Evolutionary conservation across 2,329 filamentous ascomycete genomes (phyloP).

Genomic region (Didymella lethalis): DNA sequence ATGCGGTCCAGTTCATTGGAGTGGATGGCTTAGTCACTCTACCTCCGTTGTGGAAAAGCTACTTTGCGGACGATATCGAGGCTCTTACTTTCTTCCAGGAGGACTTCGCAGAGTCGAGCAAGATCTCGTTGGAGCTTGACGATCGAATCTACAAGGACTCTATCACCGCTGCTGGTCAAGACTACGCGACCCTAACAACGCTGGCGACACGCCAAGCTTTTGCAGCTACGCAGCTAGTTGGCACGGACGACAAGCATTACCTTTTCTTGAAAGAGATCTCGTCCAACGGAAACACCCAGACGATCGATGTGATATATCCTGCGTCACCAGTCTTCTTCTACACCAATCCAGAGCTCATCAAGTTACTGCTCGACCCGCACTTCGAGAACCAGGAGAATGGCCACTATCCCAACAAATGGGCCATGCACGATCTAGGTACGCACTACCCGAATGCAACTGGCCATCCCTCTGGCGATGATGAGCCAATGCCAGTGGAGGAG

Average conservation of each 20-base stretch:
- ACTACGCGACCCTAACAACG: slow-evolving; percentile 79
- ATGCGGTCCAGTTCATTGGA: too few species aligned
- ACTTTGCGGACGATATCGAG: too few species aligned
- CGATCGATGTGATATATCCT: slow-evolving; percentile 87
- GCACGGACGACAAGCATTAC: slow-evolving; percentile 73
- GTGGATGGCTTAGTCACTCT: too few species aligned
- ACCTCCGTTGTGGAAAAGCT: too few species aligned
- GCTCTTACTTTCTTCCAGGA: too few species aligned
- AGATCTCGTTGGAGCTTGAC: too few species aligned
- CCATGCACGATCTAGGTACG: slow-evolving; percentile 76
- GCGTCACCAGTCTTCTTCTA: slow-evolving; percentile 87
- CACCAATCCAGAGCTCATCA: slow-evolving; percentile 81
- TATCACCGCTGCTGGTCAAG: slow-evolving; percentile 73
- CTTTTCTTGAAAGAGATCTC: slow-evolving; percentile 87
- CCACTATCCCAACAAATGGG: slow-evolving; percentile 83
- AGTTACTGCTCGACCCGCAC: slow-evolving; percentile 79
- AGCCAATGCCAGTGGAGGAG: slow-evolving; percentile 79
- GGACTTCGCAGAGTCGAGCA: too few species aligned
- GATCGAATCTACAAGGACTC: slow-evolving; percentile 43
- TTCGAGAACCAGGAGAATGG: slow-evolving; percentile 83
- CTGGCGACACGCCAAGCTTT: slow-evolving; percentile 81
- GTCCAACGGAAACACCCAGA: slow-evolving; percentile 84
- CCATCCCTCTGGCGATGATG: slow-evolving; percentile 73
- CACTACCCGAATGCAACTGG: slow-evolving; percentile 80
- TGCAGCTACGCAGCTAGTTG: slow-evolving; percentile 77